Evolutionary conservation across 768 basidiomycete species (phyloP).

Genomic region (Phanerodontia chrysosporium): DNA sequence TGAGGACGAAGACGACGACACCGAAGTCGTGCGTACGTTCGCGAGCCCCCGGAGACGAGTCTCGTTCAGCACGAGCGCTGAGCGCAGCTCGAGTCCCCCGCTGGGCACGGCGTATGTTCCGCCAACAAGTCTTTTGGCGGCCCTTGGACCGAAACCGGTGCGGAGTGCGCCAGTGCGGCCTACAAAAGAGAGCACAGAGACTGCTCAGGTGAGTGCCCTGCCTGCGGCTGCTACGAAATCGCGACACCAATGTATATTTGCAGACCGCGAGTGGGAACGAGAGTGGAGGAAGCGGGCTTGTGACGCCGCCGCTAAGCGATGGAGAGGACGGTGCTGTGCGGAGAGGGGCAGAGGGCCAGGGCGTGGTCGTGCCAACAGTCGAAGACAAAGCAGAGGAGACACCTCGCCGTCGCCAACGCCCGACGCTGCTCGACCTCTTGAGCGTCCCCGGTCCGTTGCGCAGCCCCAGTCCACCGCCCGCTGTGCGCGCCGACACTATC

Average conservation of each 20-base stretch:
- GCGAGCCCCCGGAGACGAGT: constrained; percentile 7
- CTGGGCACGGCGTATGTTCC: background rate
- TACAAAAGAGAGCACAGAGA: too few relatives aligned
- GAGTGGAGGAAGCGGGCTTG: background rate
- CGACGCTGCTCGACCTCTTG: constrained; percentile 6
- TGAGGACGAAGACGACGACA: background rate
- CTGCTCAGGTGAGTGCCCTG: too few relatives aligned
- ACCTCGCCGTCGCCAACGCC: background rate
- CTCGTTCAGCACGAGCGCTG: constrained; percentile 9
- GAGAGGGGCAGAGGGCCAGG: too few relatives aligned
- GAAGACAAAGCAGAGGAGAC: background rate
- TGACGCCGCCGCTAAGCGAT: background rate
- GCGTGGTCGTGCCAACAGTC: background rate
- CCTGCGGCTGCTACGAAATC: too few relatives aligned
- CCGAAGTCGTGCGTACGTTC: background rate
- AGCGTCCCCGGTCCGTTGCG: background rate
- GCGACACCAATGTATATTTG: too few relatives aligned
- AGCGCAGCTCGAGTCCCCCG: constrained; percentile 2
- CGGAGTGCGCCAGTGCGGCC: background rate
- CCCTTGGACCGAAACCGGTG: background rate
- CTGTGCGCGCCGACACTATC: background rate
- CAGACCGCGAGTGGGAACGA: too few relatives aligned
- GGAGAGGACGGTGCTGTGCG: background rate
- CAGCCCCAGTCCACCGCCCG: background rate
- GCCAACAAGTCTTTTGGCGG: background rate